phyloP scores from a whole-genome alignment of 768 basidiomycete species.

The Tephrocybe sp. region DNA sequence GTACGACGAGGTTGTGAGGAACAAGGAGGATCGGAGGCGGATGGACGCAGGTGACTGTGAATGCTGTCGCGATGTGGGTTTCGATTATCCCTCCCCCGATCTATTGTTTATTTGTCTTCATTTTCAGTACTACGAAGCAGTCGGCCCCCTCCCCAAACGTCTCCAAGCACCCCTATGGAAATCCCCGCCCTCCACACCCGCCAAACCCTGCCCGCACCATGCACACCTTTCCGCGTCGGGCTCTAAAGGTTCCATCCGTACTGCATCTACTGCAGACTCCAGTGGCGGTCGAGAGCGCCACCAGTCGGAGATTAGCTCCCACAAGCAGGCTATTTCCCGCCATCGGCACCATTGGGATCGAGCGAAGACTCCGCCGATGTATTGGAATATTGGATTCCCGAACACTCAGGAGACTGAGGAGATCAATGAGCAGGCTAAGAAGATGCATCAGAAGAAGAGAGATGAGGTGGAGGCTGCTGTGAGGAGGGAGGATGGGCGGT shows the following conservation, averaged over 20 bases:
- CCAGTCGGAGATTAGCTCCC: conserved; percentile 41
- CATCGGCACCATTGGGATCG: conserved; percentile 73
- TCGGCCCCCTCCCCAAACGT: conserved; percentile 69
- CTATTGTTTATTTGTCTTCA: background rate
- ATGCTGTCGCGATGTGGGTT: conserved; percentile 70
- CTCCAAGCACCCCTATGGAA: conserved; percentile 75
- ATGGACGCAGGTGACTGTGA: conserved; percentile 83
- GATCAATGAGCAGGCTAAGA: conserved; percentile 73
- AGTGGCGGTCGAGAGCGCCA: conserved; percentile 8
- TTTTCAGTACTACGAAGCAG: conserved; percentile 74
- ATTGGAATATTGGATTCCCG: conserved; percentile 92
- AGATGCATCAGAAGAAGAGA: conserved; percentile 71
- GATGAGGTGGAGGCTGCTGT: conserved; percentile 60
- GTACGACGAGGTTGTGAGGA: conserved; percentile 77
- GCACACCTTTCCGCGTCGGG: conserved; percentile 4
- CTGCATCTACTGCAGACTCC: background rate
- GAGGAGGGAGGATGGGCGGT: conserved; percentile 42
- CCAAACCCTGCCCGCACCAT: conserved; percentile 29
- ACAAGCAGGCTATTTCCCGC: conserved; percentile 69
- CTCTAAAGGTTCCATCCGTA: background rate
- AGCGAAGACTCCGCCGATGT: conserved; percentile 78
- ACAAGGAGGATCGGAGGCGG: conserved; percentile 56
- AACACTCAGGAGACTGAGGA: conserved; percentile 75
- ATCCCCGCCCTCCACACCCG: conserved; percentile 46
- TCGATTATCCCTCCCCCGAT: background rate